Base-by-base conservation (phyloP, 2,329 filamentous ascomycete species). In the Xylaria sp. region DNA sequence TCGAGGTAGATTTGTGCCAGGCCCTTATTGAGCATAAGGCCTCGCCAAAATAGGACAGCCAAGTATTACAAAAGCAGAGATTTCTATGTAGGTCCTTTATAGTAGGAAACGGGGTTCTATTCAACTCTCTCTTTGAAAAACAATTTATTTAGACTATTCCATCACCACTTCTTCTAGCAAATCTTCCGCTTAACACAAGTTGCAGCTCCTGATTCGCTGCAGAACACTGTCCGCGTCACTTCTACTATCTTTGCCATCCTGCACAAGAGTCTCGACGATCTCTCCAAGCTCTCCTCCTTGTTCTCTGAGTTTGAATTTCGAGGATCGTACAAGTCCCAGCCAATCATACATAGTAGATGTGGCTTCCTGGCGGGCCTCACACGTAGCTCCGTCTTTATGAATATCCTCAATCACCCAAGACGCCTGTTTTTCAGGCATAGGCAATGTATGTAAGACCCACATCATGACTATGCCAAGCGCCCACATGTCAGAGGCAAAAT, bases 381-480 rank as follows among this genome's bases (percentile, higher is more conserved):
- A 5, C 9, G 13, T 9, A 2, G 12, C 0, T 9, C 23, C 48
- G 12, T 1, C 0, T 2, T 42, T 23, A 29, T 58, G 59, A 4
- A 66, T 5, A 35, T 62, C 42, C 16, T 5, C 25, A 5, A 25
- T 4, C 2, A 25, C 3, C 64, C 64, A 66, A 18, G 2, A 1
- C 8, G 1, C 23, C 21, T 32, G 21, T 2, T 5, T 5, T 23
- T 67, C 65, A 9, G 65, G 65, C 13, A 47, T 9, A 5, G 51
- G 65, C 21, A 67, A 51, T 9, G 16, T 35, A 5, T 10, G 21
- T 3, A 63, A 53, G n/a, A 59, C 25, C 65, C 65, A 67, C 53
- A 54, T 21, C 44, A 63, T 63, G 2, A 67, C 47, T 23, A 67
- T 35, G 5, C 65, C 65, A 44, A 67, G 37, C 6, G 53, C 65